phyloP scores from a whole-genome alignment of 495 filamentous ascomycete species.

The Penicillium robsamsonii region DNA sequence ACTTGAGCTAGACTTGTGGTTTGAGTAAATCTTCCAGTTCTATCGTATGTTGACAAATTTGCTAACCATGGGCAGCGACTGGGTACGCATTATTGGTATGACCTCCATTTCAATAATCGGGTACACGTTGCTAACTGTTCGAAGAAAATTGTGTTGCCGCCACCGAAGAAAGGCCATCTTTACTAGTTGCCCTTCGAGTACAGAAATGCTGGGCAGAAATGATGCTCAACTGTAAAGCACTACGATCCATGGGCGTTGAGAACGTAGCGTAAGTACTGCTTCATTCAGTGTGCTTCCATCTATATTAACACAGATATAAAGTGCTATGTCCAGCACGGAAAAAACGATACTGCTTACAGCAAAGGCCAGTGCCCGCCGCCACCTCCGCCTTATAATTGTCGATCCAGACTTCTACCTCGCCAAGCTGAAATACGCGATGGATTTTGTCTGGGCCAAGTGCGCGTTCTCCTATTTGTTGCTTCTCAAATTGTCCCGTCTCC shows the following conservation, averaged over 20 bases:
- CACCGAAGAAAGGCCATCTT: constrained; percentile 35
- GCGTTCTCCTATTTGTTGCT: constrained; percentile 53
- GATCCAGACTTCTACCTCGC: constrained; percentile 46
- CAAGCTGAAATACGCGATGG: constrained; percentile 52
- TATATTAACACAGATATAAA: constrained; percentile 4
- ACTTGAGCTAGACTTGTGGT: constrained; percentile 47
- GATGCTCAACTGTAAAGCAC: constrained; percentile 49
- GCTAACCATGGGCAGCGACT: constrained; percentile 37
- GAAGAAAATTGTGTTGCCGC: constrained; percentile 25
- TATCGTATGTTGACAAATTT: background rate
- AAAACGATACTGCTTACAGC: constrained; percentile 43
- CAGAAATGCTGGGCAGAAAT: constrained; percentile 51
- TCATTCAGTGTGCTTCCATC: background rate
- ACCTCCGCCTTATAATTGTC: constrained; percentile 45
- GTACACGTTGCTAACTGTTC: background rate
- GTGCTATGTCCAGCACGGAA: constrained; percentile 43
- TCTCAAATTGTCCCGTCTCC: constrained; percentile 48
- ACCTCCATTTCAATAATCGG: background rate
- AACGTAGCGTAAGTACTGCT: constrained; percentile 38
- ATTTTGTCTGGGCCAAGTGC: constrained; percentile 57
- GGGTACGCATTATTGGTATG: constrained; percentile 44
- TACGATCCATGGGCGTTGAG: constrained; percentile 47
- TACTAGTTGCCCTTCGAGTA: constrained; percentile 39
- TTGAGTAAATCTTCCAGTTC: constrained; percentile 32
- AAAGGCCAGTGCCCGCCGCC: constrained; percentile 48